These are phyloP conservation scores for Gaeumannomyces sp. DNA, from an alignment of 2,329 filamentous ascomycete species.

Conservation along the genomic window DNA sequence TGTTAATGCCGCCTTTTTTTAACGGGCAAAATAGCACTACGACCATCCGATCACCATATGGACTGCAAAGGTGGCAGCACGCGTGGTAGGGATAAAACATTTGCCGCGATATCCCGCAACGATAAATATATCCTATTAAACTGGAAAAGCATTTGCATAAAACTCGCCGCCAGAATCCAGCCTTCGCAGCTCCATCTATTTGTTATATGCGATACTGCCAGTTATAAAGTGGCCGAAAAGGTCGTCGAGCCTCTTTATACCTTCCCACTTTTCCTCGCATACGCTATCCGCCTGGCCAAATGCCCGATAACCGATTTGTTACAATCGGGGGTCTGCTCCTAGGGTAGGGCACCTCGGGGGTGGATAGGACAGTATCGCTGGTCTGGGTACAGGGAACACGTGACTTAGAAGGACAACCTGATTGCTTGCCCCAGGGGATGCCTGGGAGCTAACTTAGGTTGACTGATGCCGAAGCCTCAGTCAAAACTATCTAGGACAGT, in stretches of 20 bases:
- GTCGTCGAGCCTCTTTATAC: background rate
- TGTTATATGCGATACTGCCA: background rate
- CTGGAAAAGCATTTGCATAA: background rate
- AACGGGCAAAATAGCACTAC: background rate
- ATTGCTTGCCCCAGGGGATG: too few species aligned
- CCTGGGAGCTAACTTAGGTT: too few species aligned
- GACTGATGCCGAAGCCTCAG: too few species aligned
- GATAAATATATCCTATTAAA: background rate
- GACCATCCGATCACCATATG: background rate
- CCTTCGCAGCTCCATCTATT: background rate
- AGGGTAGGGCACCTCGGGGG: too few species aligned
- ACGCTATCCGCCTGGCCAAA: background rate
- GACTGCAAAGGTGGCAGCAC: background rate
- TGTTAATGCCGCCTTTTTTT: background rate
- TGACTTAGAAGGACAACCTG: too few species aligned
- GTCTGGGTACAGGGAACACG: too few species aligned
- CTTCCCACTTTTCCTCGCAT: background rate
- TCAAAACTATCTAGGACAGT: too few species aligned
- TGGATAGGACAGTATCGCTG: too few species aligned
- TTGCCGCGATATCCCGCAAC: background rate
- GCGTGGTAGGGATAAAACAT: background rate
- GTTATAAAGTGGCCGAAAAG: background rate
- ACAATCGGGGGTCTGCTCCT: too few species aligned
- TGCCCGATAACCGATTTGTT: background rate
- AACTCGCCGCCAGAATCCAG: background rate